Percentiles rank a stretch among this genome's conserved stretches.
Evolutionary conservation across 1,139 yeast genomes (phyloP).

Genomic region (Wickerhamomyces sp.): DNA sequence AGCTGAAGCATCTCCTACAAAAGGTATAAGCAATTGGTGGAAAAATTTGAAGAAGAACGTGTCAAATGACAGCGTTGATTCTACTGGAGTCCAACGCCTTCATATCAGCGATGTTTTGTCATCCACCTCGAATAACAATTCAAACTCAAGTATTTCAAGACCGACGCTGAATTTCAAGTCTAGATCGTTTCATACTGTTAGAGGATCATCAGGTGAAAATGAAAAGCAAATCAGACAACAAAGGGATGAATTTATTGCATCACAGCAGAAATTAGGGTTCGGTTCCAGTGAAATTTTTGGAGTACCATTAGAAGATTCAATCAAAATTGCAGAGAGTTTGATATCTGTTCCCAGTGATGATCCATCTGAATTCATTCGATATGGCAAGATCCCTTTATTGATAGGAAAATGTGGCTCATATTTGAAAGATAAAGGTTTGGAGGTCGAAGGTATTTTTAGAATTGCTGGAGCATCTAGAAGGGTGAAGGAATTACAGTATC

Average conservation of each 20-base stretch:
- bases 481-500: slow-evolving; percentile 76
- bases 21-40: slow-evolving; percentile 23
- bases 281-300: slow-evolving; percentile 62
- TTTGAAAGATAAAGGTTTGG: slow-evolving; percentile 69
- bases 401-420: slow-evolving; percentile 93
- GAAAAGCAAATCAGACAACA: slow-evolving; percentile 41
- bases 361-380: slow-evolving; percentile 55
- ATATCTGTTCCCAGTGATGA: slow-evolving; percentile 57
- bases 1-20: slow-evolving; percentile 21
- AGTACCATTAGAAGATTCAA: slow-evolving; percentile 68
- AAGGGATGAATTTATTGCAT: slow-evolving; percentile 47
- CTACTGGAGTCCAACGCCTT: slow-evolving; percentile 3
- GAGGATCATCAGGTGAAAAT: slow-evolving; percentile 27
- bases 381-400: slow-evolving; percentile 82
- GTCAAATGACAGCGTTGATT: slow-evolving; percentile 17
- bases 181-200: slow-evolving; percentile 47
- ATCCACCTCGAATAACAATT: slow-evolving; percentile 9
- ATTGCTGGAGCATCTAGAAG: slow-evolving; percentile 91
- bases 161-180: slow-evolving; percentile 48
- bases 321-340: slow-evolving; percentile 69
- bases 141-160: slow-evolving; percentile 23
- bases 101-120: slow-evolving; percentile 15
- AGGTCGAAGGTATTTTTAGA: slow-evolving; percentile 87
- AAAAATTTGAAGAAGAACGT: slow-evolving; percentile 21
- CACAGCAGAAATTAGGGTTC: slow-evolving; percentile 28